A percentile compares a stretch with the other conserved stretches of the same genome.
These are phyloP conservation scores for Erodium trifolium DNA, from an alignment of 441 rosid species.

Conservation along the genomic window DNA sequence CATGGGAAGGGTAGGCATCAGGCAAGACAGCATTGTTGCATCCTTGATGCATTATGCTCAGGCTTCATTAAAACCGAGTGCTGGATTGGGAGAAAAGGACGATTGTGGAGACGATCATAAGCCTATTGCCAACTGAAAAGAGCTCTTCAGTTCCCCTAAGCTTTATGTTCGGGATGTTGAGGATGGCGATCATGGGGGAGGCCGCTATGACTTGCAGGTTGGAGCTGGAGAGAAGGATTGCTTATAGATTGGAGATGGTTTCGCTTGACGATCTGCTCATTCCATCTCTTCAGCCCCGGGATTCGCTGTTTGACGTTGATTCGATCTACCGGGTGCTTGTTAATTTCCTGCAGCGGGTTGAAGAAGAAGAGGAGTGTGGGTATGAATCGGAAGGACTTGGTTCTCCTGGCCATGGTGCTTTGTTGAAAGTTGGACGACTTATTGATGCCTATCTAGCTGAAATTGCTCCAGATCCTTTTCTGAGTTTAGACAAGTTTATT, in stretches of 20 bases:
- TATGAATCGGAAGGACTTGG: slow-evolving; percentile 54
- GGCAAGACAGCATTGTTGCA: slow-evolving; percentile 43
- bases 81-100: slow-evolving; percentile 25
- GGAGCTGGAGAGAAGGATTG: slow-evolving; percentile 64
- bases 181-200: slow-evolving; percentile 48
- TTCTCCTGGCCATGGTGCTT: slow-evolving; percentile 46
- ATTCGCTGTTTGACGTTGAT: slow-evolving; percentile 66
- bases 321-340: slow-evolving; percentile 58
- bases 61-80: slow-evolving; percentile 35
- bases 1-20: slow-evolving; percentile 50
- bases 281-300: slow-evolving; percentile 55
- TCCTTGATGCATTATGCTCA: slow-evolving; percentile 79
- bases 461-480: slow-evolving; percentile 75
- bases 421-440: slow-evolving; percentile 68
- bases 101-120: slow-evolving; percentile 54
- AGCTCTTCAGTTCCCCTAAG: slow-evolving; percentile 37
- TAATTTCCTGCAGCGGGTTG: slow-evolving; percentile 53
- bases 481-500: slow-evolving; percentile 57
- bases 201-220: slow-evolving; percentile 43
- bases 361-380: slow-evolving; percentile 45
- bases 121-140: slow-evolving; percentile 50
- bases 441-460: slow-evolving; percentile 77
- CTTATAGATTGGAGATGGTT: slow-evolving; percentile 51
- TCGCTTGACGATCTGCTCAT: slow-evolving; percentile 74
- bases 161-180: slow-evolving; percentile 74